Evolutionary conservation across 2,329 filamentous ascomycete genomes (phyloP).

Genomic region (Cyclaneusma minus): DNA sequence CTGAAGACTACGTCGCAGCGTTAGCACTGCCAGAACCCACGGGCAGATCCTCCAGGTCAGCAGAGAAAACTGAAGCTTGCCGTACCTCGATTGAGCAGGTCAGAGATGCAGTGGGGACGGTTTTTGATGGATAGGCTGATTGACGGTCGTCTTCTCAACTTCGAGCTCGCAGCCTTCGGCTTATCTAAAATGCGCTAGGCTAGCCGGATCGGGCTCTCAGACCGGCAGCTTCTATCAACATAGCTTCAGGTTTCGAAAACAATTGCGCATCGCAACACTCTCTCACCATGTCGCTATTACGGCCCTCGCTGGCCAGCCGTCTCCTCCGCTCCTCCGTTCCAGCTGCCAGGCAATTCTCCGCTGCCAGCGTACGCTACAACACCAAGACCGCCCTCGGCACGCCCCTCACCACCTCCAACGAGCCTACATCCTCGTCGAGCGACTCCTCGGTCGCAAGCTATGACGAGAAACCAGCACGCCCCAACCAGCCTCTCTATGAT

Average conservation of each 20-base stretch:
- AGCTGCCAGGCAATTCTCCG: conserved; percentile 20
- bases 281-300: conserved; percentile 48
- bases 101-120: no score
- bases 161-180: no score
- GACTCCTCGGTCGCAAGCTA: conserved; percentile 6
- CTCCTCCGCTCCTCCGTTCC: conserved; percentile 32
- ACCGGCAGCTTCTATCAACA: no score
- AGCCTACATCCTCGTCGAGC: conserved; percentile 29
- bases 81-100: conserved; percentile 17
- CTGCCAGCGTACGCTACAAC: conserved; percentile 36
- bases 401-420: conserved; percentile 24
- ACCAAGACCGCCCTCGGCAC: conserved; percentile 24
- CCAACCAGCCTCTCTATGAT: conserved; percentile 63
- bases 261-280: conserved; percentile 5
- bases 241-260: conserved; percentile 1
- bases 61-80: conserved; percentile 1
- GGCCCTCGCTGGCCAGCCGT: conserved; percentile 35
- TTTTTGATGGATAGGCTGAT: no score
- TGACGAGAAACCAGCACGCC: conserved; percentile 7
- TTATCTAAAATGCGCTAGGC: no score
- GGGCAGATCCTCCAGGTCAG: not conserved
- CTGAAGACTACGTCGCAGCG: conserved; percentile 27
- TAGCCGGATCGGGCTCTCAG: no score
- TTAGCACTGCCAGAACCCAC: conserved; percentile 14
- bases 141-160: no score